phyloP scores from a whole-genome alignment of 305 asterid genomes.

The Stenogyne calaminthoides region DNA sequence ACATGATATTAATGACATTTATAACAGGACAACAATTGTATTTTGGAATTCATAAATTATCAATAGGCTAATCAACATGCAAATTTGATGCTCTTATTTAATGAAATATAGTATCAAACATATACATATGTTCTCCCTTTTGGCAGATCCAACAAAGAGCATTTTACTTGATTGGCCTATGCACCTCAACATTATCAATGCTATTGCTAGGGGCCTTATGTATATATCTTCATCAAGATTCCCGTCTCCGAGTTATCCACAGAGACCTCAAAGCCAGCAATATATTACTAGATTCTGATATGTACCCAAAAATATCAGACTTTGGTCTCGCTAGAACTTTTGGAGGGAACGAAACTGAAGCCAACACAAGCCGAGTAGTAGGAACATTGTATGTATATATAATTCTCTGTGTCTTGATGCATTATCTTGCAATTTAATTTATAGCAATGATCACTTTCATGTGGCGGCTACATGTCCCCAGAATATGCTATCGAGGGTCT shows the following conservation, averaged over 20 bases:
- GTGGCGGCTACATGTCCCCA: conserved; percentile 49
- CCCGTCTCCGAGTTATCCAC: no score
- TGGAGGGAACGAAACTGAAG: no score
- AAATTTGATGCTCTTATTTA: not conserved
- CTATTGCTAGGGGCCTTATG: not conserved
- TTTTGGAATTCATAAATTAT: not conserved
- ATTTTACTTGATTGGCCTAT: conserved; percentile 35
- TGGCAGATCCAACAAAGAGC: conserved; percentile 20
- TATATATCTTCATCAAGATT: no score
- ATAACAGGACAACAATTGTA: no score
- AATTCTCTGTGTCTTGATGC: not conserved
- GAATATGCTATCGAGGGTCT: conserved; percentile 51
- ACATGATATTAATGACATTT: not conserved
- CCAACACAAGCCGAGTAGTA: conserved; percentile 31
- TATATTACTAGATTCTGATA: no score
- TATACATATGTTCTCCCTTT: not conserved
- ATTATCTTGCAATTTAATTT: not conserved
- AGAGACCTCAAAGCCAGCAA: no score
- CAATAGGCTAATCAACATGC: not conserved
- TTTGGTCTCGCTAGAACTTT: no score
- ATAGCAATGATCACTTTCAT: not conserved
- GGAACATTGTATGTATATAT: conserved; percentile 41
- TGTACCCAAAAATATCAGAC: no score
- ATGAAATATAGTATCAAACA: not conserved
- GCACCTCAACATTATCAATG: conserved; percentile 17